Base-by-base conservation (phyloP, 2,329 filamentous ascomycete species). In the Diaporthe citri region DNA sequence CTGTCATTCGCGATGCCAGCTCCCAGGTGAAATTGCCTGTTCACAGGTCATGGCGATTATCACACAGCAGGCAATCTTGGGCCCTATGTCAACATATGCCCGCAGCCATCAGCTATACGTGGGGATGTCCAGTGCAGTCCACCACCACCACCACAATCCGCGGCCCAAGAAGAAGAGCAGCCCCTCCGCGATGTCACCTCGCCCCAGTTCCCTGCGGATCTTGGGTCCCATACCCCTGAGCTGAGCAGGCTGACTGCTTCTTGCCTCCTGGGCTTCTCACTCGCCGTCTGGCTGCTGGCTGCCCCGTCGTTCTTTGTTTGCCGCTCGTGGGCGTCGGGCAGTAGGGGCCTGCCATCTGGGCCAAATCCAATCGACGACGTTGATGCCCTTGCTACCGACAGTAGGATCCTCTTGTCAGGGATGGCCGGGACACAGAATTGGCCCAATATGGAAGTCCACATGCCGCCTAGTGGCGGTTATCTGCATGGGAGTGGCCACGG, bases 401-500 rank as follows among this genome's bases (percentile, higher is more conserved):
- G n/a, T 12, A 69, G 64, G 64, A 69, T 69, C 64, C 64, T 55
- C 64, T 55, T 20, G 46, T 20, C 64, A 69, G 64, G 64, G 64
- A 36, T 69, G n/a, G 34, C 48, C 64, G 64, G 55, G 48, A 28
- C 64, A 69, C 64, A 69, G 12, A 69, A 34, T 8, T 41, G 15
- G 48, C 64, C 64, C 64, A 55, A 69, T 55, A 15, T 69, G 64
- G 64, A 69, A 55, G 48, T 69, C 64, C 64, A 69, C 46, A 69
- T 69, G 64, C 46, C 64, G 34, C 64, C 48, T 67, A 67, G 48
- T 69, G 64, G 64, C 64, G 64, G 64, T 55, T 69, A 69, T 55
- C 46, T 55, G 64, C 64, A 69, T 41, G n/a, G 15, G 36, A 69
- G 48, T 28, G 46, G 46, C 34, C 64, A 55, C 64, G 64, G 64